Evolutionary conservation across 768 basidiomycete species (phyloP).

Genomic region (Gymnopilus junonius): DNA sequence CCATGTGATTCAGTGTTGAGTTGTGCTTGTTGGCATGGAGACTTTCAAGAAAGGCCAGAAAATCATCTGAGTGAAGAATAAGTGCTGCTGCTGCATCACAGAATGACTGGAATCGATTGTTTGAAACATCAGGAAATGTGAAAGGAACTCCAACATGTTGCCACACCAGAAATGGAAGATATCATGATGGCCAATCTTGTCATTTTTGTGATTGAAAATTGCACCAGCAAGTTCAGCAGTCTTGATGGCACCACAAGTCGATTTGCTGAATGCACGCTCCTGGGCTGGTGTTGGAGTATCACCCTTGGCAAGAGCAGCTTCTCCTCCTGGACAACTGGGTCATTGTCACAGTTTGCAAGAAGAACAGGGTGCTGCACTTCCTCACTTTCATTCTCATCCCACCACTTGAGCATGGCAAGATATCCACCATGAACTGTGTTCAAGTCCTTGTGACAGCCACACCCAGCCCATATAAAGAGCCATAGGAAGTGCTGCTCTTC

Average conservation of each 20-base stretch:
- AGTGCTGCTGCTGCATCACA: no score
- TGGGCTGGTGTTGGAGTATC: neutral
- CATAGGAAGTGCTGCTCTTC: slow-evolving; percentile 14
- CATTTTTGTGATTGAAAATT: no score
- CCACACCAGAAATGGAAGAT: neutral
- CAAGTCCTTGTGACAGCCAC: slow-evolving; percentile 39
- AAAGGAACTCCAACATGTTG: neutral
- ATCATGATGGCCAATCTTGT: neutral
- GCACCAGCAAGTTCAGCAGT: no score
- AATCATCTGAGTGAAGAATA: neutral
- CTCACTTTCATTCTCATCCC: neutral
- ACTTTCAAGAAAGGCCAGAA: neutral
- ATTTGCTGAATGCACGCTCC: no score
- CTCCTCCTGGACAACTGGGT: no score
- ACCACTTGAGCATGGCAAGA: slow-evolving; percentile 18
- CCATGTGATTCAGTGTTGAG: neutral
- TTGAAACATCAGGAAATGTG: neutral
- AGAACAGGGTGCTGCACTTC: no score
- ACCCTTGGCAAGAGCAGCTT: neutral
- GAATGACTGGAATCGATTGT: neutral
- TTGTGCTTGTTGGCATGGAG: neutral
- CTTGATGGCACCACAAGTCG: no score
- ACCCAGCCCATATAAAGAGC: slow-evolving; percentile 34
- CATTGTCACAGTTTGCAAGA: neutral
- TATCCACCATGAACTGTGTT: slow-evolving; percentile 34